Evolutionary conservation across 202 grass and related monocot species (phyloP), one percentile per base, ranked within the genome.

Genomic region (Setaria viridis): DNA sequence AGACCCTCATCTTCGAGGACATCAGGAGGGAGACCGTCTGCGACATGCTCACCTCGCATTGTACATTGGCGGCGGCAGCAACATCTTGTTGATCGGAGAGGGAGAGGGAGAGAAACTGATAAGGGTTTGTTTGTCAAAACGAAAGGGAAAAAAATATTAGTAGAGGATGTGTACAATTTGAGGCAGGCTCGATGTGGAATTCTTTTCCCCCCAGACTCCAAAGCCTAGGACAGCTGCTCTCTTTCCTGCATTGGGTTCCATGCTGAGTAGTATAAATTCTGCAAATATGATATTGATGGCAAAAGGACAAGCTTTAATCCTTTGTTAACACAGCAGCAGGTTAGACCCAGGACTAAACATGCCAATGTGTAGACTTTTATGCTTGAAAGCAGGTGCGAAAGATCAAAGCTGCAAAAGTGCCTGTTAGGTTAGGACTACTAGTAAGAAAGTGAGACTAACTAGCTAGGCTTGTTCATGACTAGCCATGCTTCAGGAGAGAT

Each of bases 1-100:
- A 99, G 91, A 83, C 85, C 42, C 80, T 93, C 71, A 94, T 99
- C 85, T 97, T 99, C 74, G 97, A 99, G 35, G 97, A 99, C 42
- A 99, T 99, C 42, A 80, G 85, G 65, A 85, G 80, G 60, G 94
- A 99, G 75, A 78, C 90, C 79, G 90, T 93, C 43, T 45, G 88
- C 1, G 94, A 97, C 87, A 86, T 99, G 85, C 89, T 99, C 67
- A 78, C 57, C 19, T 91, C 77, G 39, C 87, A 78, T 62, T 93
- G 88, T 82, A 84, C 92, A 89, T 89, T 86, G 21, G 51, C 43
- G 16, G 19, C 77, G 12, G 63, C 74, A 39, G 5, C 89, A 91
- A 39, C 82, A 46, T 73, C 86, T 88, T 74, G 86, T 86, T 91
- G 86, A 88, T 71, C 63, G 57, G 30, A n/a, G n/a, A 77, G 14